Base-by-base conservation (phyloP, 2,329 filamentous ascomycete species). In the Zopfia rhizophila region DNA sequence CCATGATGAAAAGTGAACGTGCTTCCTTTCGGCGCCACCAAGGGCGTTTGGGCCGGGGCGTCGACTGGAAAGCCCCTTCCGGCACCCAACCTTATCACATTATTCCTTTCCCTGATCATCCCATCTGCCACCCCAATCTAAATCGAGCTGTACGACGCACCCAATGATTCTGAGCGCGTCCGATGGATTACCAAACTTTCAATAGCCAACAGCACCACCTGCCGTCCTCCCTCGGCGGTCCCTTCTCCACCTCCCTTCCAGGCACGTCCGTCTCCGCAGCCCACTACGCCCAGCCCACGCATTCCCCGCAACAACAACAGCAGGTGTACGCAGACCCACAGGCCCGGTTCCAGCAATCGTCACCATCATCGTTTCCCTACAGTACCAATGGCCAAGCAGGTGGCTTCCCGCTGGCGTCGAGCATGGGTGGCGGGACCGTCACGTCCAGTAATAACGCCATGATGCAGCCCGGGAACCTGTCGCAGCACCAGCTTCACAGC, bases 121-220 rank as follows among this genome's bases (percentile, higher is more conserved):
- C 36, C 45, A 45, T 54, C 56, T 44, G 45, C 49, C 58, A 55
- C 58, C 61, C 61, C 68, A 69, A 69, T 70, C 63, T 67, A 68
- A 68, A 58, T 56, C 60, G 51, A 57, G 61, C 58, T 68, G 67
- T 70, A 63, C 68, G 55, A 72, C 66, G 59, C 60, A 51, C 61
- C 66, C 68, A 67, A 69, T 71, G 67, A 68, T 53, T 65, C 53
- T 55, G 53, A 60, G 50, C 40, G 50, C 47, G 46, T 55, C 47
- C 60, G 53, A 72, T 72, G 68, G 68, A 72, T 66, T 67, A 65
- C 60, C 63, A 64, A 60, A 56, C 58, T 17, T 71, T 70, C 61
- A 68, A 65, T 63, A 66, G 60, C 51, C 58, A 53, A 57, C 66
- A 65, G 49, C 60, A 64, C 58, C 24, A n/a, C 38, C 45, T 54